Evolutionary conservation across 345 rosid species (phyloP).

Genomic region (Euphorbia peplus): DNA sequence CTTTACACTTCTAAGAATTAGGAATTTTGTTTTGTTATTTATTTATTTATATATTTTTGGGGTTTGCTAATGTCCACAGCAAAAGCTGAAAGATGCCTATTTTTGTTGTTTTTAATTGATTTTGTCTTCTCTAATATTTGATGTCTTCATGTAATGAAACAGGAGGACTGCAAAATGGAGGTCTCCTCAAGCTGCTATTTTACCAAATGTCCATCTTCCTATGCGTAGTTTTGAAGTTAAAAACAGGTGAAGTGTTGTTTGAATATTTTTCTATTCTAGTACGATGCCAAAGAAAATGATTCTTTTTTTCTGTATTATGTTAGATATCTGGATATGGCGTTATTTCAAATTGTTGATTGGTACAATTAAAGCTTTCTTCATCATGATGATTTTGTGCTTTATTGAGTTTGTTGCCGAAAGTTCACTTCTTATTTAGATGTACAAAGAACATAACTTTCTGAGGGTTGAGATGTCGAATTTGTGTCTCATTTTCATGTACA

Average conservation of each 20-base stretch:
- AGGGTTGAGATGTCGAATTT: no score
- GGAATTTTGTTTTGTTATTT: not conserved
- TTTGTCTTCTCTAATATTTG: not conserved
- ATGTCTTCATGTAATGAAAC: not conserved
- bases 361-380: not conserved
- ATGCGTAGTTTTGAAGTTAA: constrained; percentile 74
- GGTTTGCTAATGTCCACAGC: not conserved
- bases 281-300: not conserved
- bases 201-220: constrained; percentile 68
- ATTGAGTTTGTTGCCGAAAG: not conserved
- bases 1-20: not conserved
- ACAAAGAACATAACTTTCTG: no score
- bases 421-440: no score
- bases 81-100: not conserved
- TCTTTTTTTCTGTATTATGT: not conserved
- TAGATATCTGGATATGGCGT: not conserved
- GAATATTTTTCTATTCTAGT: not conserved
- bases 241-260: constrained; percentile 41
- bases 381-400: not conserved
- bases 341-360: not conserved
- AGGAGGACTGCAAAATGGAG: constrained; percentile 50
- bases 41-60: not conserved
- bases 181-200: constrained; percentile 59
- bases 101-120: not conserved
- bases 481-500: not conserved